These are phyloP conservation scores for Podaxis sp. DNA, from an alignment of 768 basidiomycete species.

Conservation along the genomic window DNA sequence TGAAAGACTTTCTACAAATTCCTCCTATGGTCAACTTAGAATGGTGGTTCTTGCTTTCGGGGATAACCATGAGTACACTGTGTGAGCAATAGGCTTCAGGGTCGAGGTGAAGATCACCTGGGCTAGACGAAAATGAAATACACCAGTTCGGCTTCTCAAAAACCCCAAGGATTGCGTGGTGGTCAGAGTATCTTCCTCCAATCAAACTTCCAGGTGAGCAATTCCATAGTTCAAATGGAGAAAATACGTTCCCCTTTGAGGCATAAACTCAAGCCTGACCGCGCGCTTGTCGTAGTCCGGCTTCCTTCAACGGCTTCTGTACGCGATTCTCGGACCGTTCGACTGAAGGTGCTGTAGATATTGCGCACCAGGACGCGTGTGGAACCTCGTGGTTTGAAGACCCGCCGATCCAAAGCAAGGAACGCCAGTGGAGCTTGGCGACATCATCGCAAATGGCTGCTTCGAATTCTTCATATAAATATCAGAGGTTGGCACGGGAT, in stretches of 20 bases:
- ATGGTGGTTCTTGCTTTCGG: too few relatives aligned
- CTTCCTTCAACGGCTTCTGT: background rate
- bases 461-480: conserved; percentile 12
- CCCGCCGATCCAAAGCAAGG: background rate
- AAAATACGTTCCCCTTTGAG: background rate
- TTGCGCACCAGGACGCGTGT: background rate
- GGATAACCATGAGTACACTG: too few relatives aligned
- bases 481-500: conserved; percentile 6
- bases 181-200: background rate
- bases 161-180: background rate
- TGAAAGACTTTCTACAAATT: too few relatives aligned
- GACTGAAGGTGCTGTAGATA: background rate
- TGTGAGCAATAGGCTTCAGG: too few relatives aligned
- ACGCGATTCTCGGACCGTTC: background rate
- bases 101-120: too few relatives aligned
- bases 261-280: background rate
- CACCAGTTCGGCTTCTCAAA: background rate
- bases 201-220: background rate
- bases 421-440: conserved; percentile 5
- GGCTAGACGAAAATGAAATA: too few relatives aligned
- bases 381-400: background rate
- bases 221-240: background rate
- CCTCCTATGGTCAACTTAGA: too few relatives aligned
- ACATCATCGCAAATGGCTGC: conserved; percentile 7
- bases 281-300: background rate